A percentile compares a stretch with the other conserved stretches of the same genome.
Evolutionary conservation across 768 basidiomycete species (phyloP).

Genomic region (Hypholoma fasciculare): DNA sequence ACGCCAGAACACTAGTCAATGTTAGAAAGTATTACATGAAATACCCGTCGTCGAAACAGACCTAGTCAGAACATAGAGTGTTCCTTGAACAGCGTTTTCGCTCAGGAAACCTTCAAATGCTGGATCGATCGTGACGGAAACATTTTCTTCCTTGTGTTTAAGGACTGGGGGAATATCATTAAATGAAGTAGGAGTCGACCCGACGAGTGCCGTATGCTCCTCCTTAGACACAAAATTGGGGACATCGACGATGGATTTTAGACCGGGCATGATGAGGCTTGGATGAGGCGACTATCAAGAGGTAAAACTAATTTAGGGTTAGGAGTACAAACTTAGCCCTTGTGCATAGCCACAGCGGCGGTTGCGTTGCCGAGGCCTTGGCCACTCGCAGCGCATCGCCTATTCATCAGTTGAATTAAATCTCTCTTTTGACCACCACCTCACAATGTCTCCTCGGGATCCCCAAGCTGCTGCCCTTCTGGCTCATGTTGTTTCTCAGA

Average conservation of each 20-base stretch:
- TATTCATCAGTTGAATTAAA: not conserved
- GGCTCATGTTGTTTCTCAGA: constrained; percentile 57
- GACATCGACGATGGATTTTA: constrained; percentile 33
- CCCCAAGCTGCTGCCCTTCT: constrained; percentile 47
- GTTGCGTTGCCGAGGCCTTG: not conserved
- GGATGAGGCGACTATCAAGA: not conserved
- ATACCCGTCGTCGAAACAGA: constrained; percentile 22
- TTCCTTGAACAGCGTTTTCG: constrained; percentile 57
- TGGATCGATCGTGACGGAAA: constrained; percentile 71
- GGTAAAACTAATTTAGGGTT: constrained; percentile 9
- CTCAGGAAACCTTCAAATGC: constrained; percentile 57
- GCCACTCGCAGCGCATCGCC: not conserved
- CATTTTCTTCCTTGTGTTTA: constrained; percentile 70
- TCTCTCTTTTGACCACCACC: constrained; percentile 6
- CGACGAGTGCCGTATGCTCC: constrained; percentile 64
- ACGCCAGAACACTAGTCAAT: constrained; percentile 59
- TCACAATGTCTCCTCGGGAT: constrained; percentile 32
- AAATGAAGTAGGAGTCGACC: constrained; percentile 86
- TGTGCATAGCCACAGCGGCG: constrained; percentile 5
- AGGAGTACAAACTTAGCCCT: constrained; percentile 1
- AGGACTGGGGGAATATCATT: constrained; percentile 82
- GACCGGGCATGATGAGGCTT: constrained; percentile 33
- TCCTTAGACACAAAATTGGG: constrained; percentile 49
- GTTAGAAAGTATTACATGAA: constrained; percentile 2
- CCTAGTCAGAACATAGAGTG: constrained; percentile 88